A percentile compares a stretch with the other conserved stretches of the same genome.
phyloP scores from a whole-genome alignment of 2,329 filamentous ascomycete genomes.

The Penicillium sp. region DNA sequence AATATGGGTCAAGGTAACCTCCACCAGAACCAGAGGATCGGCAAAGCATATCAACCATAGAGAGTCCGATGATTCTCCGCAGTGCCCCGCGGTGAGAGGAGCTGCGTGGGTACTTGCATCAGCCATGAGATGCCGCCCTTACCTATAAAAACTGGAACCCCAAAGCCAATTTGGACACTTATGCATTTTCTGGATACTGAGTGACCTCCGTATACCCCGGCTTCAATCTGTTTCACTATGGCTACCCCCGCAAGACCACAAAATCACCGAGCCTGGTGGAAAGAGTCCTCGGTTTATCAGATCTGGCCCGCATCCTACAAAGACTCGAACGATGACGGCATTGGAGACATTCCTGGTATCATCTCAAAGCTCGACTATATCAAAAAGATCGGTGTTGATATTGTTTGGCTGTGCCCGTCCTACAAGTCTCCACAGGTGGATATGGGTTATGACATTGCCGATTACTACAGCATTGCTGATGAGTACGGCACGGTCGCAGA shows the following conservation, averaged over 20 bases:
- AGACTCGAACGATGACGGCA: constrained; percentile 53
- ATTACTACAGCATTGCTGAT: constrained; percentile 66
- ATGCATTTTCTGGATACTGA: not conserved
- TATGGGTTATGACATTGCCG: constrained; percentile 56
- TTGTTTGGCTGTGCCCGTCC: constrained; percentile 57
- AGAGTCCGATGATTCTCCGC: constrained; percentile 19
- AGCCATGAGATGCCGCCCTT: constrained; percentile 3
- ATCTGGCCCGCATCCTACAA: constrained; percentile 62
- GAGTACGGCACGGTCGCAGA: constrained; percentile 68
- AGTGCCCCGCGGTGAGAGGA: constrained; percentile 23
- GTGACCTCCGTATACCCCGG: not conserved
- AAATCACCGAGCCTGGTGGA: constrained; percentile 54
- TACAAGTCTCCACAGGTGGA: constrained; percentile 56
- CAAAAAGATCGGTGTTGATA: constrained; percentile 60
- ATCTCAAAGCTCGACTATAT: constrained; percentile 66
- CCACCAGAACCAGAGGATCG: constrained; percentile 7
- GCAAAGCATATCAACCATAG: constrained; percentile 8
- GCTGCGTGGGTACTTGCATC: constrained; percentile 12
- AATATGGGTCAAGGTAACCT: not conserved
- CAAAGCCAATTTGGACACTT: not conserved
- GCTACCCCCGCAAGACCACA: constrained; percentile 10
- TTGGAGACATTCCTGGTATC: constrained; percentile 66
- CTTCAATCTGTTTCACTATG: constrained; percentile 9
- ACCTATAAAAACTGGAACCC: constrained; percentile 2
- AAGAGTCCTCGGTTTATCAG: constrained; percentile 59